Base-by-base conservation (phyloP, 2,329 filamentous ascomycete species). In the Akanthomyces muscarius region DNA sequence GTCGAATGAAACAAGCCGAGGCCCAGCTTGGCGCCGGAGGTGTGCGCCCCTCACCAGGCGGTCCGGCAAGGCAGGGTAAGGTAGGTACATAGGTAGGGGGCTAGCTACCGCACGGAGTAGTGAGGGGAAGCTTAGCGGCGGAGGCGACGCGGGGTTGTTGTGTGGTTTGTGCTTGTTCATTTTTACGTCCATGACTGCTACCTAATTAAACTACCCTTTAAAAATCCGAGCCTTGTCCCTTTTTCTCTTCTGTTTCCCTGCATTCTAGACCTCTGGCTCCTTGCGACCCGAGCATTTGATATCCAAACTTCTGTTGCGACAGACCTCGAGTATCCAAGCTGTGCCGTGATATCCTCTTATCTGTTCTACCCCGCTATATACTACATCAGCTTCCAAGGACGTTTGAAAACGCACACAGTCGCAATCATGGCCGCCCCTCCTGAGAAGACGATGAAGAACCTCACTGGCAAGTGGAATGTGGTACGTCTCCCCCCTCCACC, bases 391-490 rank as follows among this genome's bases (percentile, higher is more conserved):
- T 54, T 23, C n/a, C 21, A 36, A 13, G 36, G 6, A 41, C 38
- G 38, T 41, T 41, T 2, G 3, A 36, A 36, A 16, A 5, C 4
- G 38, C 5, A 44, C 53, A 13, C 30, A 6, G 16, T 52, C 59
- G 44, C 66, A 66, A 83, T 64, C 71, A 93, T 93, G 90, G 89
- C 90, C 67, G 88, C 89, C 65, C 90, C 90, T 62, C 74, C 83
- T 59, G 81, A 82, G 65, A 85, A 88, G 79, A 90, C 83, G 56
- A 82, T 87, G 69, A 82, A 83, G 66, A 82, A 91, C 78, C 82
- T 93, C 69, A 86, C 76, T 69, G 90, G 90, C 66, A 84, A 82
- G 71, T 93, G 87, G 83, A 74, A 80, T 64, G 83, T 93, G 83
- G 89, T 91, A 79, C 69, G 83, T 72, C 30, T 14, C n/a, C 44